These are phyloP conservation scores for Neonectria coccinea DNA, from an alignment of 2,329 filamentous ascomycete genomes.

Conservation along the genomic window DNA sequence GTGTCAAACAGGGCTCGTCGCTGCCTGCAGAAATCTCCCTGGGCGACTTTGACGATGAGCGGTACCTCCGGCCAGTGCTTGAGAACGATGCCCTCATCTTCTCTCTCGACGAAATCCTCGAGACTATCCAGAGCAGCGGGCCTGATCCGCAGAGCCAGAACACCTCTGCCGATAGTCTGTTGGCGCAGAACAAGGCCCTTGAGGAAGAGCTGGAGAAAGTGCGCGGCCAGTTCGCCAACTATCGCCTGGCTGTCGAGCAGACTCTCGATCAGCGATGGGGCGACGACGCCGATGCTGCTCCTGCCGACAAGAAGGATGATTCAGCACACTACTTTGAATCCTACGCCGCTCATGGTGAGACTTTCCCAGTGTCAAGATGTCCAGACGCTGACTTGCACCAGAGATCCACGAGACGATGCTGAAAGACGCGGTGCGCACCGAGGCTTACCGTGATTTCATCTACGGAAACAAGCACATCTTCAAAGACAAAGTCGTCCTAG, in stretches of 20 bases:
- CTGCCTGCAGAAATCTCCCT: slow-evolving; percentile 70
- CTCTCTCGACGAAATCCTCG: slow-evolving; percentile 80
- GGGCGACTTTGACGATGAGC: slow-evolving; percentile 78
- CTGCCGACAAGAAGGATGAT: slow-evolving; percentile 48
- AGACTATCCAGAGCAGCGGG: slow-evolving; percentile 50
- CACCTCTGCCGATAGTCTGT: slow-evolving; percentile 50
- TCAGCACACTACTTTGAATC: slow-evolving; percentile 69
- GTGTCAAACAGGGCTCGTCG: slow-evolving; percentile 56
- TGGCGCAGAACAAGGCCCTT: slow-evolving; percentile 65
- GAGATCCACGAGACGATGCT: slow-evolving; percentile 97
- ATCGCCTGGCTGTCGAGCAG: slow-evolving; percentile 73
- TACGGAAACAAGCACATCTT: slow-evolving; percentile 92
- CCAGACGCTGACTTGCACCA: slow-evolving; percentile 46
- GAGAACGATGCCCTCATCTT: slow-evolving; percentile 92
- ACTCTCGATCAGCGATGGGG: slow-evolving; percentile 75
- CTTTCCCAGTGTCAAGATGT: not conserved
- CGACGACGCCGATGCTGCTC: slow-evolving; percentile 60
- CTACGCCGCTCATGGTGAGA: slow-evolving; percentile 69
- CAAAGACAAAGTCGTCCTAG: slow-evolving; percentile 85
- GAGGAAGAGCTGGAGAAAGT: slow-evolving; percentile 71
- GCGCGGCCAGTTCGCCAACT: slow-evolving; percentile 72
- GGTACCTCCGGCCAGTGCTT: slow-evolving; percentile 84
- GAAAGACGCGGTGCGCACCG: slow-evolving; percentile 87
- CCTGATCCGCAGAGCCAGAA: slow-evolving; percentile 56
- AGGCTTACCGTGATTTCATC: slow-evolving; percentile 94